A percentile compares a stretch with the other conserved stretches of the same genome.
Conservation (phyloP, 129 eudicot species). For the Mikania micrantha region DNA sequence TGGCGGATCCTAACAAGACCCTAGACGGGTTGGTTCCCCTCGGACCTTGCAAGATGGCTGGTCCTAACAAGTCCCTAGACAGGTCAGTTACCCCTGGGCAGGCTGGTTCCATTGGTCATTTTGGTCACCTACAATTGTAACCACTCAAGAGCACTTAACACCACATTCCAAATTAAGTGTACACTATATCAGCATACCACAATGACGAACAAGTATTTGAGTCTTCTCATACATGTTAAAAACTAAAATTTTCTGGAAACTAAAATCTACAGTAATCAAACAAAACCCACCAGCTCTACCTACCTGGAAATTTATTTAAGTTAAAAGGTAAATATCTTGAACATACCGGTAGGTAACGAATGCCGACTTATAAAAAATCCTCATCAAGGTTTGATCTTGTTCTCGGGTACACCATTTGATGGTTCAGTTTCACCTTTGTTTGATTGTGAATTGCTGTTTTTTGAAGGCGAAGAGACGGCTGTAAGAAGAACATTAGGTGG, state of each 20-base stretch:
- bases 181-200: slow-evolving; percentile 27
- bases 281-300: slow-evolving; percentile 24
- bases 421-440: slow-evolving; percentile 27
- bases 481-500: slow-evolving; percentile 35
- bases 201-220: slow-evolving; percentile 1
- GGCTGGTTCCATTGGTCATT: neutral
- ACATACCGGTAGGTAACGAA: slow-evolving; percentile 3
- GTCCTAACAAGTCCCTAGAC: neutral
- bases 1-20: neutral
- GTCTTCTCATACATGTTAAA: slow-evolving; percentile 14
- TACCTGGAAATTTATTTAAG: slow-evolving; percentile 19
- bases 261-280: slow-evolving; percentile 16
- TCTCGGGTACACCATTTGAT: slow-evolving; percentile 15
- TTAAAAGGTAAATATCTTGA: slow-evolving; percentile 8
- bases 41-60: neutral
- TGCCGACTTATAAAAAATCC: neutral
- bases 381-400: slow-evolving; percentile 3
- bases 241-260: slow-evolving; percentile 4
- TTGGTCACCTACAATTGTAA: neutral
- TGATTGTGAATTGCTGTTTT: slow-evolving; percentile 18
- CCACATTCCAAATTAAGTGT: neutral
- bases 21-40: neutral
- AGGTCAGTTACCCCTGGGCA: too few relatives aligned
- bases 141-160: neutral
- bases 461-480: slow-evolving; percentile 37